These are phyloP conservation scores for Aureobasidium mangrovei DNA, from an alignment of 2,329 filamentous ascomycete species.

Conservation along the genomic window DNA sequence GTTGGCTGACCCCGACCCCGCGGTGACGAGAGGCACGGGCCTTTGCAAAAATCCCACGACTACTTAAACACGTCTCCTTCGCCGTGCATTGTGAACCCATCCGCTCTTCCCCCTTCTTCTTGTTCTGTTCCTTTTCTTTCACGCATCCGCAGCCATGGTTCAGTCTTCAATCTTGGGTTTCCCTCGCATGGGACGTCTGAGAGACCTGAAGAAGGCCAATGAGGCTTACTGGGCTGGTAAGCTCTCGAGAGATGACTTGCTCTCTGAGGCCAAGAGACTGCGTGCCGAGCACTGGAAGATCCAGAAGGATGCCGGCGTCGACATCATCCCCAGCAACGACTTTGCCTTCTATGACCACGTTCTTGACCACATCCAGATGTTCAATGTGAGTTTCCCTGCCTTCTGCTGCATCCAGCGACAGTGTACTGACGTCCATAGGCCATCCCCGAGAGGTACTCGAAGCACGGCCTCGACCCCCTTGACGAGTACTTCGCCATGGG, in stretches of 20 bases:
- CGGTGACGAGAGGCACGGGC: neutral
- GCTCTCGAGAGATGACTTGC: slow-evolving; percentile 80
- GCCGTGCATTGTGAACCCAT: neutral
- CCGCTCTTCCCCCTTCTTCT: slow-evolving; percentile 11
- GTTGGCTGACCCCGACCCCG: no score
- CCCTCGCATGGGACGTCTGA: slow-evolving; percentile 95
- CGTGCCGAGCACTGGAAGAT: slow-evolving; percentile 98
- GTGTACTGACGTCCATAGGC: slow-evolving; percentile 45
- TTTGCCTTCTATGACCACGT: slow-evolving; percentile 98
- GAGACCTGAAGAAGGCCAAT: slow-evolving; percentile 99
- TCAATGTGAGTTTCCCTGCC: slow-evolving; percentile 61
- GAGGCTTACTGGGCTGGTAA: slow-evolving; percentile 97
- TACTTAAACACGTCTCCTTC: slow-evolving; percentile 6
- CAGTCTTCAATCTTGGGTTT: slow-evolving; percentile 81
- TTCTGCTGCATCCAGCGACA: neutral
- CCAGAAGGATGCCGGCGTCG: slow-evolving; percentile 96
- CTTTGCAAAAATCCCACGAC: slow-evolving; percentile 1
- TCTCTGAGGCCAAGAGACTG: slow-evolving; percentile 92
- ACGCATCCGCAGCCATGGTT: slow-evolving; percentile 33
- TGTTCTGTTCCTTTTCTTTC: slow-evolving; percentile 9
- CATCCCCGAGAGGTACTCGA: slow-evolving; percentile 86
- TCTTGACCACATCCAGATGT: slow-evolving; percentile 95
- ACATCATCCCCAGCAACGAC: slow-evolving; percentile 98
- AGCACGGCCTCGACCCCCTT: slow-evolving; percentile 75
- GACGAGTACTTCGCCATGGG: slow-evolving; percentile 99